Base-by-base conservation (phyloP, 1,284 basidiomycete species). In the Ustilago bromivora region DNA sequence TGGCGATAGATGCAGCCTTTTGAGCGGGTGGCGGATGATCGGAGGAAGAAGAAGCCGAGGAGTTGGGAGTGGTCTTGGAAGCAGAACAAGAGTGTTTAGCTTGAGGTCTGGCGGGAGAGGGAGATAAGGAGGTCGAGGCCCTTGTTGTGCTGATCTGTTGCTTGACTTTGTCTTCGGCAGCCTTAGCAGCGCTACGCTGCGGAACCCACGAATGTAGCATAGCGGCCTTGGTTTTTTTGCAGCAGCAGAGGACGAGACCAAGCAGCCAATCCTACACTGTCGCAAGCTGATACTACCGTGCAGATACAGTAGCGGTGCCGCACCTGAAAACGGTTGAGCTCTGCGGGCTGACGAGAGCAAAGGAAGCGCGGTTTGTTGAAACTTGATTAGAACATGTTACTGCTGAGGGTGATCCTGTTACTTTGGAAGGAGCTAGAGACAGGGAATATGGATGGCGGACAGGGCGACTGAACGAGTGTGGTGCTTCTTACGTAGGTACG, bases 171-270 rank as follows among this genome's bases (percentile, higher is more conserved):
- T 46, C 57, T 38, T 59, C 47, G n/a, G 70, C 64, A 8, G 47
- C 47, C 53, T 60, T 63, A 23, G 64, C 70, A 19, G 70, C 64
- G 13, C 23, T 32, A 13, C 64, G 64, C 61, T 66, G 70, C 34
- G 70, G 70, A 7, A 71, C 62, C 34, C 6, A 7, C 7, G 43
- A 19, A 1, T 9, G n/a, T 19, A 46, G 7, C n/a, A 19, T 15
- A 46, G n/a, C n/a, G 43, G n/a, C n/a, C 43, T 46, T 8, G n/a
- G 10, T 23, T 28, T 3, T 28, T 19, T 3, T 13, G 40, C 15
- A 41, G 40, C 17, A 1, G 40, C 40, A 17, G 15, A 41, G 13
- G 15, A 41, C 7, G 15, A 4, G 7, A 19, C 43, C 43, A 19
- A 46, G 43, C 43, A 46, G n/a, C 0, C 43, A 46, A 46, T 17